A percentile compares a stretch with the other conserved stretches of the same genome.
phyloP scores from a whole-genome alignment of 1,284 basidiomycete species.

The Sporisorium exsertum region DNA sequence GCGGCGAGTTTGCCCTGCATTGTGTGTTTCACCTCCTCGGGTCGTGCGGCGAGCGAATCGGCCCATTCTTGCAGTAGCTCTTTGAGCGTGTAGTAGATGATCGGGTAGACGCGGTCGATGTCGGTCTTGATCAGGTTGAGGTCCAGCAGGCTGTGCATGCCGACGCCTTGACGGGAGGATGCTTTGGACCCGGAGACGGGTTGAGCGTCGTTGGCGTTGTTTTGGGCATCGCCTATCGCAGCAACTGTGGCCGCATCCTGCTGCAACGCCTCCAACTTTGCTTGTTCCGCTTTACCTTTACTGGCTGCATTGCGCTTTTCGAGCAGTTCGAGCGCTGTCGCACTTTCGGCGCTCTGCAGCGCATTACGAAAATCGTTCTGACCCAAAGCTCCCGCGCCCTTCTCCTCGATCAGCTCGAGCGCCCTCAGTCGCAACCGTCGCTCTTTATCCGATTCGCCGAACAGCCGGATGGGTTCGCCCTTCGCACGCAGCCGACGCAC shows the following conservation, averaged over 20 bases:
- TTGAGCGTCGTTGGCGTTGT: not conserved
- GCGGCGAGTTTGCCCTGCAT: slow-evolving; percentile 92
- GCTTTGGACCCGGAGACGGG: slow-evolving; percentile 11
- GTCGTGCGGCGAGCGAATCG: slow-evolving; percentile 88
- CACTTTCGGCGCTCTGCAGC: slow-evolving; percentile 82
- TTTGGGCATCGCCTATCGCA: slow-evolving; percentile 1
- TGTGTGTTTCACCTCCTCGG: slow-evolving; percentile 81
- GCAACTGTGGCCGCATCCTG: slow-evolving; percentile 4
- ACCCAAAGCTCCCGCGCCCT: slow-evolving; percentile 45
- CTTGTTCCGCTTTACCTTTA: slow-evolving; percentile 51
- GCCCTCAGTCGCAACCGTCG: slow-evolving; percentile 88
- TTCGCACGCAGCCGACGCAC: slow-evolving; percentile 87
- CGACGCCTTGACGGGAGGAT: slow-evolving; percentile 53
- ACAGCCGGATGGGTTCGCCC: slow-evolving; percentile 92
- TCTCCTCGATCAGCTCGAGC: slow-evolving; percentile 82
- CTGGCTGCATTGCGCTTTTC: slow-evolving; percentile 70
- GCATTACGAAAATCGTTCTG: slow-evolving; percentile 90
- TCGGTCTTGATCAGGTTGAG: slow-evolving; percentile 86
- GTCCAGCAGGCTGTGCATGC: slow-evolving; percentile 65
- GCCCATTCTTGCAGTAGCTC: slow-evolving; percentile 92
- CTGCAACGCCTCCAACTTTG: slow-evolving; percentile 15
- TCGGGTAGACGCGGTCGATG: slow-evolving; percentile 94
- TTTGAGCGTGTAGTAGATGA: slow-evolving; percentile 97
- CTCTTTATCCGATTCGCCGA: slow-evolving; percentile 95
- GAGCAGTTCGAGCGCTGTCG: slow-evolving; percentile 75